Base-by-base conservation (phyloP, 1,139 yeast species). In the Eremothecium cymbalariae region DNA sequence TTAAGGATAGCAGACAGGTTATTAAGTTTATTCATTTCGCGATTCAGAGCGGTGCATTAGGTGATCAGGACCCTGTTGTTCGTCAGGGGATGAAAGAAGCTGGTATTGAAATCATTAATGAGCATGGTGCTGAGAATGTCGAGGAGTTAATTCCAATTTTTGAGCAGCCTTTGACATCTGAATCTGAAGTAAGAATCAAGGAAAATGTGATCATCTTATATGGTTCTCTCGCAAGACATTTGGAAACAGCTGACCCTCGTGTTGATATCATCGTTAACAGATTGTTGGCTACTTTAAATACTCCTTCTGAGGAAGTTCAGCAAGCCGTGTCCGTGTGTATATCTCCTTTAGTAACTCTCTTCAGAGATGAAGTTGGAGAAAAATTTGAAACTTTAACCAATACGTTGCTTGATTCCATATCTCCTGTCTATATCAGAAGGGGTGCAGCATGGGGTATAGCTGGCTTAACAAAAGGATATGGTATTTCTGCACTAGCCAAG, bases 381-480 rank as follows among this genome's bases (percentile, higher is more conserved):
- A 74, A 80, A 45, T 61, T 85, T 40, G 80, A 77, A 30, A 46
- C 53, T 4, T 62, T 86, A 35, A 70, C 83, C 50, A 70, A 65
- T 3, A 74, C 70, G 45, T 64, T 88, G 22, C 76, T 80, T 48
- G 62, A 63, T 18, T 46, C 60, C 6, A 65, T 65, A 4, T 68
- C 70, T 6, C 63, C 66, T 14, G 58, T 68, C 31, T 74, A 79
- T 0, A 65, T 70, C 11, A 74, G 95, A 55, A 73, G 90, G 47
- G 99, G 98, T 52, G 93, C 95, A 1, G 97, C 98, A 1, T 86
- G 83, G 60, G 98, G 97, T 59, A 71, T 90, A 47, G 83, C 97
- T 7, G 98, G 98, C 43, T 62, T 90, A 31, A 93, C 83, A 8
- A 81, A 84, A 53, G 98, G 99, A 41, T 71, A 75, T 18, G 98